Base-by-base conservation (phyloP, 2,329 filamentous ascomycete genomes). In the Monosporascus sp. region DNA sequence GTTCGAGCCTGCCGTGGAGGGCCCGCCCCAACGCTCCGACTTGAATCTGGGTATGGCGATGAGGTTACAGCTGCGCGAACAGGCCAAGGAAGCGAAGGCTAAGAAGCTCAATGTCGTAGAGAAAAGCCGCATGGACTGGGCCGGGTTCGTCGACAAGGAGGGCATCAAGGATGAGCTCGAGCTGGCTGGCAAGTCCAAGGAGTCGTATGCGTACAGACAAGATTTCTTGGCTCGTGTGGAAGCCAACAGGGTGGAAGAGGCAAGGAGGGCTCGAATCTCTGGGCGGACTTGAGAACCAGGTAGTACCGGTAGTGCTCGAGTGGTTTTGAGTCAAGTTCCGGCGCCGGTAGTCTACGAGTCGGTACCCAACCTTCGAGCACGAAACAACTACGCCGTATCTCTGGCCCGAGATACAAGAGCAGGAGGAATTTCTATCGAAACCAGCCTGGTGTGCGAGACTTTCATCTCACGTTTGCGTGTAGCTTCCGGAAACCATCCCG, bases 111-210 rank as follows among this genome's bases (percentile, higher is more conserved):
- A 85, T 65, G 85, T 84, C 17, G 82, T 88, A 17, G 84, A 88
- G 70, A 88, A 88, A 77, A 87, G 83, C 61, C 77, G 83, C 50
- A 84, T 88, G 80, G 85, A 88, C 68, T 88, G 85, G 85, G 85
- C 84, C 3, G 83, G 84, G 14, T 88, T 81, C 61, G 85, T 88
- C 53, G 85, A 88, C 69, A 81, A 85, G 66, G 84, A 87, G 67
- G 85, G 85, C 8, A 84, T 88, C 70, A 79, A 84, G 66, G 83
- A 88, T 68, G 85, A 88, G 67, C 72, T 88, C 53, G 79, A 80
- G 68, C 73, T 84, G 47, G 83, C 84, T 24, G 82, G 84, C 53
- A 81, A 80, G 70, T 81, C 80, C 37, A 88, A 87, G 70, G 77
- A 78, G 56, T 84, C 82, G 22, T 88, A 81, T 64, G 76, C 79